These are phyloP conservation scores for Sclerotinia glacialis DNA, from an alignment of 2,329 filamentous ascomycete genomes.

Conservation along the genomic window DNA sequence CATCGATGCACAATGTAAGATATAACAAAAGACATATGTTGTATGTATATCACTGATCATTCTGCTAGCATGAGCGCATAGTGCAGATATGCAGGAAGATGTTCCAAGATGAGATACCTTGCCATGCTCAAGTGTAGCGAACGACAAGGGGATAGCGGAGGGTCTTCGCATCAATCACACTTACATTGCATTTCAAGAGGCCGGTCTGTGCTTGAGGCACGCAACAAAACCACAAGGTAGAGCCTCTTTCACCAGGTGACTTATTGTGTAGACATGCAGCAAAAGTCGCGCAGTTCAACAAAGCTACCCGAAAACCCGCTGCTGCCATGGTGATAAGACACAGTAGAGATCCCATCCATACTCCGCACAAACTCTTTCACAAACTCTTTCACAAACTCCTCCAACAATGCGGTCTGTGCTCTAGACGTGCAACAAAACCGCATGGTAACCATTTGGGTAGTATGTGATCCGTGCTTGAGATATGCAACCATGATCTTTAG, in stretches of 20 bases:
- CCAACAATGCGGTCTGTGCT: slow-evolving; percentile 3
- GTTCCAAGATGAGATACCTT: not conserved
- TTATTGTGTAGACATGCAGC: not conserved
- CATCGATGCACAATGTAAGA: no score
- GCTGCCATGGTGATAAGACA: not conserved
- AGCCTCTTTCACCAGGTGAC: not conserved
- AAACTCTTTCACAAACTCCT: not conserved
- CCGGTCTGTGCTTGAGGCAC: slow-evolving; percentile 2
- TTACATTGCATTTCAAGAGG: not conserved
- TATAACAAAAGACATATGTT: no score
- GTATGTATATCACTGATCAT: not conserved
- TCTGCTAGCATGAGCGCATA: not conserved
- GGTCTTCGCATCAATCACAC: not conserved
- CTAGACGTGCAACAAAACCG: slow-evolving; percentile 17
- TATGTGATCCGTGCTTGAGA: slow-evolving; percentile 16
- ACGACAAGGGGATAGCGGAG: no score
- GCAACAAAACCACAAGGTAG: not conserved
- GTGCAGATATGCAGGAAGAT: not conserved
- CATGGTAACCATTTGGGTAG: slow-evolving; percentile 5
- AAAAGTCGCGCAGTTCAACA: not conserved
- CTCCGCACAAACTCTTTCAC: not conserved
- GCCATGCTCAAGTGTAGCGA: no score
- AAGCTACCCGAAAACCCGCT: not conserved
- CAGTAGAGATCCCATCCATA: not conserved
- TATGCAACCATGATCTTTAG: slow-evolving; percentile 1